Evolutionary conservation across 208 protist genomes (phyloP).

Genomic region (Trypanosoma scelopori): DNA sequence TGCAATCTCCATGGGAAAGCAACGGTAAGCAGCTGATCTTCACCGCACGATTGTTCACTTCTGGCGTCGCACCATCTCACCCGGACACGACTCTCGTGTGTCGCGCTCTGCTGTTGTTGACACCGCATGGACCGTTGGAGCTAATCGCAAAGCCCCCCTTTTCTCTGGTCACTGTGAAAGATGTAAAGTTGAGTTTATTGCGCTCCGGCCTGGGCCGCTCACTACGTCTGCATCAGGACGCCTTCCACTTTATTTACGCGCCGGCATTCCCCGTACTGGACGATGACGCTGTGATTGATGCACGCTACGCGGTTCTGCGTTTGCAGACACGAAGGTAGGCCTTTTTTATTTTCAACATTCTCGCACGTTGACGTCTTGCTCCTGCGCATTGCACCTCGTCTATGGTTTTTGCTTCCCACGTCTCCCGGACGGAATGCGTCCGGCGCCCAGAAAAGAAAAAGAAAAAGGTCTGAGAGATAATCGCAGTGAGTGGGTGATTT

Average conservation of each 20-base stretch:
- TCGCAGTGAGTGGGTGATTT: too few relatives aligned
- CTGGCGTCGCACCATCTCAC: neutral
- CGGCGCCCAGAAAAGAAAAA: too few relatives aligned
- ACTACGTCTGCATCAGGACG: constrained; percentile 32
- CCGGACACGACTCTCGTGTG: constrained; percentile 6
- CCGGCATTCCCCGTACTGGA: constrained; percentile 28
- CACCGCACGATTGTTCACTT: constrained; percentile 10
- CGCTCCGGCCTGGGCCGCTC: constrained; percentile 48
- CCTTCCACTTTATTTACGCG: constrained; percentile 38
- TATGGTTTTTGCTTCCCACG: constrained; percentile 10
- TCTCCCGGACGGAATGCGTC: too few relatives aligned
- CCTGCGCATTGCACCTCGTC: neutral
- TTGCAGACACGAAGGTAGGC: constrained; percentile 23
- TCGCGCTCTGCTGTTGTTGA: constrained; percentile 41
- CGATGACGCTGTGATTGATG: constrained; percentile 29
- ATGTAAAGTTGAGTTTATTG: constrained; percentile 49
- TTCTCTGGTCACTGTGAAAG: constrained; percentile 29
- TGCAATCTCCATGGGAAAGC: constrained; percentile 22
- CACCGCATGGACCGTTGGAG: constrained; percentile 44
- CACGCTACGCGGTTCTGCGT: constrained; percentile 43
- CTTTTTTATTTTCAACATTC: constrained; percentile 15
- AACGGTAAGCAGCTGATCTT: constrained; percentile 4
- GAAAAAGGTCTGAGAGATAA: too few relatives aligned
- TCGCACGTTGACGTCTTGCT: constrained; percentile 14
- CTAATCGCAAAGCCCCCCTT: constrained; percentile 25